Evolutionary conservation across 768 basidiomycete species (phyloP), one percentile per base, ranked within the genome.

Genomic region (Royoungia palumana): DNA sequence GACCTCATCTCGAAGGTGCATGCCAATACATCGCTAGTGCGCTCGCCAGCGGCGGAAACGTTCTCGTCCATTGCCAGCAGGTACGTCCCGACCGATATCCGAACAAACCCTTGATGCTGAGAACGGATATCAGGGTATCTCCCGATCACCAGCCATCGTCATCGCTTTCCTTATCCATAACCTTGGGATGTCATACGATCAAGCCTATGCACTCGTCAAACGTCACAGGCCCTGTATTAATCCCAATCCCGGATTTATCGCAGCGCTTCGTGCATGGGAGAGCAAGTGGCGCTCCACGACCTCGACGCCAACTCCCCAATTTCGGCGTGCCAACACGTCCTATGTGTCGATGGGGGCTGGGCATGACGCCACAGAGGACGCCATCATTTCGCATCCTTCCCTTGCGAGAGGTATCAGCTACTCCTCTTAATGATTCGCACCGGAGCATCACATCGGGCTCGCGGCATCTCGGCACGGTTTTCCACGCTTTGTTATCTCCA

Each of bases 1-100:
- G 72, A 35, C 82, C 85, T 0, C 80, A 89, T 54, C 74, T 89
- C 21, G 84, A 88, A 62, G 75, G 72, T 4, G 84, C 80, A 17
- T 87, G 86, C 48, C 72, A 75, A 38, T 77, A 81, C 63, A 89
- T 89, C 49, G 80, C 85, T 54, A 70, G 69, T 24, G 77, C 80
- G 16, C 72, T 89, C n/a, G 60, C 70, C 4, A 69, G 71, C 17
- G 87, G 87, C 3, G 66, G 76, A 51, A 85, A 80, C 50, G 81
- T 89, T 10, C 75, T 89, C 49, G 87, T 89, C 2, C 87, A 89
- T 62, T 89, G 87, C 57, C 87, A 89, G 54, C 87, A 89, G 83
- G 87, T 88, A 50, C 57, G 77, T 60, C 10, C 20, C 20, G 35
- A 9, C 46, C 9, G 16, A 20, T 9, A 40, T 19, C 27, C 28